Conservation (phyloP, 805 yeast species). For the Jamesozyma lodderae region DNA sequence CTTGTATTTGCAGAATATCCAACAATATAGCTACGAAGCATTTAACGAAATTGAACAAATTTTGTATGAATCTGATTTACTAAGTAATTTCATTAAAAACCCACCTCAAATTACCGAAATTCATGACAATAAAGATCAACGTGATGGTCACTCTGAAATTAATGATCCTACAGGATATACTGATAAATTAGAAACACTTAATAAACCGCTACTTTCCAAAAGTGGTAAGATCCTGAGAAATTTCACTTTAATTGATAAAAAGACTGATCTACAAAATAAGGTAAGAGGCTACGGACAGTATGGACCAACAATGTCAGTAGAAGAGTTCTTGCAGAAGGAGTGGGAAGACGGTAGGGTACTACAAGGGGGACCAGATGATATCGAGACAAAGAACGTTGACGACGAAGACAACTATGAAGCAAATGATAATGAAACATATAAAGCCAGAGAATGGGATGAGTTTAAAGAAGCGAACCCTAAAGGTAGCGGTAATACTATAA, state of each 20-base stretch:
- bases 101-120: conserved; percentile 10
- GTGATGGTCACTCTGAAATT: conserved; percentile 3
- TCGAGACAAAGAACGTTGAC: conserved; percentile 32
- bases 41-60: conserved; percentile 49
- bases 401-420: conserved; percentile 53
- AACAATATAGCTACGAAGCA: conserved; percentile 42
- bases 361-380: conserved; percentile 35
- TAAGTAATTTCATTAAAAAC: conserved; percentile 35
- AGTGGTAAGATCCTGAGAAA: conserved; percentile 79
- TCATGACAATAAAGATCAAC: conserved; percentile 4
- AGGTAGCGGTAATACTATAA: conserved; percentile 85
- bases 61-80: conserved; percentile 56
- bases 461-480: conserved; percentile 77
- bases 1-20: conserved; percentile 47
- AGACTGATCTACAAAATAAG: conserved; percentile 47
- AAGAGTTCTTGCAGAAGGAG: conserved; percentile 83
- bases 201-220: conserved; percentile 48
- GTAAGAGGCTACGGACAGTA: conserved; percentile 90
- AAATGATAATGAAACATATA: conserved; percentile 59
- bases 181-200: conserved; percentile 47
- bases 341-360: conserved; percentile 75
- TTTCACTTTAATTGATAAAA: conserved; percentile 59
- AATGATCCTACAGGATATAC: conserved; percentile 44
- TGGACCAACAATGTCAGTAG: conserved; percentile 90
- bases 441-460: conserved; percentile 86